Base-by-base conservation (phyloP, 257 asterid species). In the Euphrasia confusa region DNA sequence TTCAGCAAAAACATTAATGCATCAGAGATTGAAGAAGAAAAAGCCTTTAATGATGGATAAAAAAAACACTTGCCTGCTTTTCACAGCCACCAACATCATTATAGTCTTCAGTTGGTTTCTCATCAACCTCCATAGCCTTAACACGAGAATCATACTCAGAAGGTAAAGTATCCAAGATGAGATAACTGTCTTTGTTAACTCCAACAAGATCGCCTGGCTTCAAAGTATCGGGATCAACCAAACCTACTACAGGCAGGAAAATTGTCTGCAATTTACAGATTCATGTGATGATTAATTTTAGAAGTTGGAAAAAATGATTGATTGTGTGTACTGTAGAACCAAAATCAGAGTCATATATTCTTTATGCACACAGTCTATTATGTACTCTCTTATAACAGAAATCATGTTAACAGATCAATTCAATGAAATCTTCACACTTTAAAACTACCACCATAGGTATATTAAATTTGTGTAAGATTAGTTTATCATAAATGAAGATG, bases 171-270 rank as follows among this genome's bases (percentile, higher is more conserved):
- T 92, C 98, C 81, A 92, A 76, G 69, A 92, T 92, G 69, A 92
- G 84, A 69, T 89, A 92, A 71, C 97, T 92, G 78, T 92, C 98
- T 72, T 92, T 92, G 82, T 92, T 92, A 18, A 92, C 98, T 62
- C 98, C 98, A 73, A 92, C 98, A 66, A 92, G 84, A 82, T 92
- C 98, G 13, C 98, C 95, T 33, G 97, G 98, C 80, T 92, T 92
- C 69, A 92, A 78, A 27, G 67, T 83, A 71, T 92, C 97, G 69
- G 98, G 97, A 78, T 92, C 98, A 60, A 92, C 98, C 74, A 92
- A 75, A 59, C 97, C 97, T 37, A 89, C 95, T 44, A 92, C 98
- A 15, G 98, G 98, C 61, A 92, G 82, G 82, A 92, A 89, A 68
- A 89, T 92, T 42, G 96, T 89, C 98, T 92, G 80, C 86, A 78